Base-by-base conservation (phyloP, 805 yeast genomes). In the Candida krabiensis region DNA sequence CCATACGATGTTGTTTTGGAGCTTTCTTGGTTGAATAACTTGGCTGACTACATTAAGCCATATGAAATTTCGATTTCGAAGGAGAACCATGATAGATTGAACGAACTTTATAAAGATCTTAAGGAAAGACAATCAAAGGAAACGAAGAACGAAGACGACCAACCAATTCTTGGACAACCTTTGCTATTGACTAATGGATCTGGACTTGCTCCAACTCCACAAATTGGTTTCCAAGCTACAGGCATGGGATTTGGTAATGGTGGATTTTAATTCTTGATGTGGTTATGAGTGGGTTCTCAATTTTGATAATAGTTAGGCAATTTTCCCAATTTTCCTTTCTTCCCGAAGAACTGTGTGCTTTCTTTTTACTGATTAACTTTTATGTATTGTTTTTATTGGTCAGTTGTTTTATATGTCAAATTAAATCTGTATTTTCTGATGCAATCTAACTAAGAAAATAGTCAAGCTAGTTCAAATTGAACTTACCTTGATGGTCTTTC, bases 31-130 rank as follows among this genome's bases (percentile, higher is more conserved):
- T 72, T 95, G 60, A 84, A 88, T 64, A 76, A 77, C 50, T 77
- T 93, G 66, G 77, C 69, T 47, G 91, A 90, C 62, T 87, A 82
- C 68, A 82, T 86, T 49, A 90, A 86, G 71, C 99, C 99, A 38
- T 93, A 89, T 66, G 83, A 80, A 62, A 88, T 93, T 58, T 83
- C 95, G 28, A 69, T 85, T 47, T 79, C 82, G 55, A 83, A 82
- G 53, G 97, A 91, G 64, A 89, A 86, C 64, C 77, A 77, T 50
- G 78, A 73, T 50, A 72, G 76, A 44, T 62, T 89, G 44, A 69
- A 77, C 49, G 84, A 75, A 60, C 70, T 90, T 36, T 72, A 84
- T 49, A 70, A 71, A 37, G 93, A 86, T 55, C 73, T 86, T 61
- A 79, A 81, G 58, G 80, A 70, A 50, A 80, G 93, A 64, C 79